Conservation (phyloP, 352 stramenopile genomes). For the Globisporangium spiculum region DNA sequence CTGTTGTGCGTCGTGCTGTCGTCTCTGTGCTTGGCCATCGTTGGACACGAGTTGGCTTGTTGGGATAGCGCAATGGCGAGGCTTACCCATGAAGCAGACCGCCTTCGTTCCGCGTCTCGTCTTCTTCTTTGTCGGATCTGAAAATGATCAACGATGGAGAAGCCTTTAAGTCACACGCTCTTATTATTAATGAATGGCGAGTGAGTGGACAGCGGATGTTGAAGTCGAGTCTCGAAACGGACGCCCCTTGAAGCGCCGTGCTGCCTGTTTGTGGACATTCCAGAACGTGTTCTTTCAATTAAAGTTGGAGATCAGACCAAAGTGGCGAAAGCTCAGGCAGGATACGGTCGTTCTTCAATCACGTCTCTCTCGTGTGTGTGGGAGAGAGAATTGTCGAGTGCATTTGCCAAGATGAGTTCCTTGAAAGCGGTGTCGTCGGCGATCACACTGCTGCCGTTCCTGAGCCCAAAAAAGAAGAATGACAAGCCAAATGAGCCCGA, state of each 20-base stretch:
- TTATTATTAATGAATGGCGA: too few relatives aligned
- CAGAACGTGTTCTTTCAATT: background rate
- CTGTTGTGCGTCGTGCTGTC: background rate
- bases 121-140: background rate
- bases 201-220: background rate
- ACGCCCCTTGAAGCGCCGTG: background rate
- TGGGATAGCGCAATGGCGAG: background rate
- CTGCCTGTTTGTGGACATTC: background rate
- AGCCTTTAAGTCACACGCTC: background rate
- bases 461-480: background rate
- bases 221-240: background rate
- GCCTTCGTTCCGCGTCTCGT: background rate
- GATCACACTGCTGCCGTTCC: constrained; percentile 16
- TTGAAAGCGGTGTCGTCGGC: background rate
- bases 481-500: background rate
- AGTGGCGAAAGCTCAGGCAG: background rate
- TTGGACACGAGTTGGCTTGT: background rate
- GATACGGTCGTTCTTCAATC: too few relatives aligned
- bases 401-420: background rate
- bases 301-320: background rate
- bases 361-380: background rate
- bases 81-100: background rate
- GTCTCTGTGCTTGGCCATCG: background rate
- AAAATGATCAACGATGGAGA: background rate
- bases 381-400: background rate